These are phyloP conservation scores for Aspergillus biplanus DNA, from an alignment of 495 filamentous ascomycete genomes.

Conservation along the genomic window DNA sequence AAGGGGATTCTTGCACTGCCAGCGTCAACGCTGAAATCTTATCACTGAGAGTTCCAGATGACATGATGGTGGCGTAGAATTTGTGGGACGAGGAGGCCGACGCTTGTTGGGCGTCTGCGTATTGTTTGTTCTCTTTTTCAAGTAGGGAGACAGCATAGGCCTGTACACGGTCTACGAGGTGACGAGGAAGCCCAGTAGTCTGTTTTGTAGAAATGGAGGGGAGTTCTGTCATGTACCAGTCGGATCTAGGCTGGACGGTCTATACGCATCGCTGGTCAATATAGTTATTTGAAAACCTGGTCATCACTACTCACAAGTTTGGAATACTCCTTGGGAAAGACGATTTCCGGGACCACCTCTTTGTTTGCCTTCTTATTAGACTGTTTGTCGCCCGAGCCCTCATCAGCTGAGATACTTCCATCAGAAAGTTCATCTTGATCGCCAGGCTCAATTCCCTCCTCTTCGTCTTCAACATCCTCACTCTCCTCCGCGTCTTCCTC, in stretches of 20 bases:
- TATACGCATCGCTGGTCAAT: slow-evolving; percentile 39
- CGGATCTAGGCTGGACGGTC: slow-evolving; percentile 76
- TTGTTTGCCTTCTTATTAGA: slow-evolving; percentile 25
- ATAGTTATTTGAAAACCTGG: neutral
- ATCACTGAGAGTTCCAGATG: slow-evolving; percentile 92
- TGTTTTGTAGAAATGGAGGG: slow-evolving; percentile 57
- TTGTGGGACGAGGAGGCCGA: slow-evolving; percentile 79
- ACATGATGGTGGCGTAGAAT: slow-evolving; percentile 96
- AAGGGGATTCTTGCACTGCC: slow-evolving; percentile 90
- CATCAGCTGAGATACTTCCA: slow-evolving; percentile 30
- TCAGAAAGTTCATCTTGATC: slow-evolving; percentile 38
- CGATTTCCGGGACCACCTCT: slow-evolving; percentile 22
- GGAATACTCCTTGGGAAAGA: slow-evolving; percentile 46
- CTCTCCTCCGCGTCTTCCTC: slow-evolving; percentile 44
- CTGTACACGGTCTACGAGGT: slow-evolving; percentile 72
- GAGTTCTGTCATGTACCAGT: slow-evolving; percentile 78
- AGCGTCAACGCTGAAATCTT: slow-evolving; percentile 95
- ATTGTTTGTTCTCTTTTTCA: slow-evolving; percentile 70
- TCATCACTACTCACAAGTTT: slow-evolving; percentile 40
- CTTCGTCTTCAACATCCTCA: slow-evolving; percentile 44
- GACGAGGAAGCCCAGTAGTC: slow-evolving; percentile 52
- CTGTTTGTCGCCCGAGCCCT: slow-evolving; percentile 24
- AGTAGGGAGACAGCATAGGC: slow-evolving; percentile 74
- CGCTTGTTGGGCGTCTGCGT: slow-evolving; percentile 53
- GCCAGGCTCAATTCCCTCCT: slow-evolving; percentile 43